These are phyloP conservation scores for Calonectria multiphialidica DNA, from an alignment of 2,329 filamentous ascomycete genomes.

Conservation along the genomic window DNA sequence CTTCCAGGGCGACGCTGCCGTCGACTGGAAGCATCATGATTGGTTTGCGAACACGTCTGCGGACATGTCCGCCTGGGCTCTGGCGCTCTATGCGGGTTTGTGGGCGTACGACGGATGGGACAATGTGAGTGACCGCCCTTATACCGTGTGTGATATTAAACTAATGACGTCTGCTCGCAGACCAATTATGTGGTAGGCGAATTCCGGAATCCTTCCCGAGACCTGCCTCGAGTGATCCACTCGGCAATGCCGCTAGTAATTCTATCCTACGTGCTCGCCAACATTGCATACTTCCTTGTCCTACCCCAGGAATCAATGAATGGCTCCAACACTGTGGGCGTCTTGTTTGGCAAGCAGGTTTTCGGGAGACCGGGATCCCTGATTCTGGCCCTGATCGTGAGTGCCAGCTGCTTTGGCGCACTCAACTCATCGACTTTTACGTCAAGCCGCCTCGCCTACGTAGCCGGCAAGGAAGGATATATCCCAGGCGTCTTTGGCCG, in stretches of 20 bases:
- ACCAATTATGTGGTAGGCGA: conserved; percentile 98
- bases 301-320: conserved; percentile 85
- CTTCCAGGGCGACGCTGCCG: conserved; percentile 78
- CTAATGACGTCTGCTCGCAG: conserved; percentile 58
- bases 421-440: conserved; percentile 97
- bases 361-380: conserved; percentile 88
- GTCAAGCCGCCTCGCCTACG: conserved; percentile 90
- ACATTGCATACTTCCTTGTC: conserved; percentile 94
- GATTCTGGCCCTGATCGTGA: conserved; percentile 88
- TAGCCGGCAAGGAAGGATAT: conserved; percentile 94
- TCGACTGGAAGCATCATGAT: conserved; percentile 86
- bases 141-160: not conserved
- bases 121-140: conserved; percentile 75
- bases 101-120: conserved; percentile 99
- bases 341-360: conserved; percentile 90
- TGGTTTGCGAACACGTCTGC: conserved; percentile 92
- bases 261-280: conserved; percentile 88
- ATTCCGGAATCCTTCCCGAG: conserved; percentile 90
- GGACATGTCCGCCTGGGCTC: conserved; percentile 88
- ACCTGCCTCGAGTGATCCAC: conserved; percentile 94
- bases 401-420: conserved; percentile 92
- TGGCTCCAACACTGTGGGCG: conserved; percentile 92
- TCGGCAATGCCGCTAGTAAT: conserved; percentile 97
- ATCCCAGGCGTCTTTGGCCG: conserved; percentile 86
- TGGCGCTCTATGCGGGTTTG: conserved; percentile 93